Base-by-base conservation (phyloP, 1,139 yeast genomes). In the Candida buenavistaensis region DNA sequence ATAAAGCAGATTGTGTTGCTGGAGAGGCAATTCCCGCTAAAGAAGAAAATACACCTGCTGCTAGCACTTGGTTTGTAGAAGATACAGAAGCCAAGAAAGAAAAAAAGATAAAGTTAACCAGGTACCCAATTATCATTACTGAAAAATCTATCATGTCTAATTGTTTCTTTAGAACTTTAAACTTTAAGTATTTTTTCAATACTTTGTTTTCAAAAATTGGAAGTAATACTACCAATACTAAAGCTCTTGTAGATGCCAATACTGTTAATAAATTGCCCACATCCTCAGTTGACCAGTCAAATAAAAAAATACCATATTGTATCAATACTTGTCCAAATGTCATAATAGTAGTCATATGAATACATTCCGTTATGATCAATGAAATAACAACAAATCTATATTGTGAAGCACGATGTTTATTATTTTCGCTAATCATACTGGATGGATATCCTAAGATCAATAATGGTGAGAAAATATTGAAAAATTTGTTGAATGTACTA, bases 191-290 rank as follows among this genome's bases (percentile, higher is more conserved):
- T 30, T 50, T 52, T 28, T 58, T 62, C 22, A 66, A 50, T 3
- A 68, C 37, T 12, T 47, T 46, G 35, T 54, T 57, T 40, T 53
- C 57, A 15, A 67, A 30, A 9, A 66, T 20, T 3, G 74, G 72
- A 3, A 67, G 52, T 3, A 66, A 6, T 5, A 63, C 44, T 3
- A 66, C 49, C 40, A 68, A 53, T 1, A 52, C 51, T 4, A 62
- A 13, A 1, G 69, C 68, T 33, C 59, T 48, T 5, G 73, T 51
- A 1, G 75, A 46, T 32, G 87, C 82, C 1, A 72, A 44, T 1
- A 72, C 38, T 0, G 90, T 76, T 37, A 84, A 55, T 40, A 76
- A 67, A 41, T 72, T 68, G 4, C 90, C 87, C 23, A 82, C 56
- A 26, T 72, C 73, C 4, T 66, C 70, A 10, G 86, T 68, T 3